Percentiles rank a stretch among this genome's conserved stretches.
phyloP scores from a whole-genome alignment of 345 rosid genomes.

The Syzygium aromaticum region DNA sequence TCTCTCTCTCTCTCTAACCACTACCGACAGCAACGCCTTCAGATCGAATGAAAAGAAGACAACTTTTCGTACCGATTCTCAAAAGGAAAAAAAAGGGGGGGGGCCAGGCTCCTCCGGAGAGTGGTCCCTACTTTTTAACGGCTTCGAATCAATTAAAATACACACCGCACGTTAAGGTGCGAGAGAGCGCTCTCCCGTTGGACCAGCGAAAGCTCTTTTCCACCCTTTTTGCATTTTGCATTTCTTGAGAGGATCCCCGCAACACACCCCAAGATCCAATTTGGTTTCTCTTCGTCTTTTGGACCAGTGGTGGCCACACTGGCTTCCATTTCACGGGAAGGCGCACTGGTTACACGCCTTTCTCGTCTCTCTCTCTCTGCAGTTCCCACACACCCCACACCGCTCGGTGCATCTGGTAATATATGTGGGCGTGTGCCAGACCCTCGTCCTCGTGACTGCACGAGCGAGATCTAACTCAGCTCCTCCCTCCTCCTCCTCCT shows the following conservation, averaged over 20 bases:
- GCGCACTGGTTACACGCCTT: neutral
- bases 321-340: neutral
- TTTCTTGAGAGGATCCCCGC: no score
- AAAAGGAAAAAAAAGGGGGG: no score
- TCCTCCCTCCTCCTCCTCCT: neutral
- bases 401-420: neutral
- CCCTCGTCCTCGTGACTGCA: neutral
- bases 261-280: no score
- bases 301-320: neutral
- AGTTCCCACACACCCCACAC: neutral
- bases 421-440: neutral
- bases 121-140: neutral
- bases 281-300: no score
- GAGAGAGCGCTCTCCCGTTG: neutral
- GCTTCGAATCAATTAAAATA: neutral
- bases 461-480: neutral
- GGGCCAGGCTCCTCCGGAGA: neutral
- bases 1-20: neutral
- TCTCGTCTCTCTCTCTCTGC: neutral
- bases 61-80: neutral
- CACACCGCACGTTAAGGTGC: no score
- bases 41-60: fast-evolving
- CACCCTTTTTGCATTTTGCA: neutral
- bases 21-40: neutral
- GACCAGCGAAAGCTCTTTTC: neutral